Conservation (phyloP, 805 yeast genomes). For the Starmerella cellae region DNA sequence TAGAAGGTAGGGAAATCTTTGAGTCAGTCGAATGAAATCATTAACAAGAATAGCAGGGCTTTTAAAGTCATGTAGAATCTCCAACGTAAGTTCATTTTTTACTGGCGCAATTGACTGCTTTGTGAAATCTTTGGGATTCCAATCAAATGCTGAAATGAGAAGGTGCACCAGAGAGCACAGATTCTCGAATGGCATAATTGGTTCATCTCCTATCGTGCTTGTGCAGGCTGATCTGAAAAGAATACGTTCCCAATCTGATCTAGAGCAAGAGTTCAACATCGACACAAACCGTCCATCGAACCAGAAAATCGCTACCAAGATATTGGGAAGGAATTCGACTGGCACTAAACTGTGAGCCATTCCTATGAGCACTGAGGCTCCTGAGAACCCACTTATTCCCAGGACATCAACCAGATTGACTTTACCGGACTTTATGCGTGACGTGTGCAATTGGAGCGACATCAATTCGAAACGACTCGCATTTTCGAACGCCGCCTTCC, state of each 20-base stretch:
- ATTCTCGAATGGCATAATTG: constrained; percentile 16
- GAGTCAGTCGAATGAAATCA: constrained; percentile 8
- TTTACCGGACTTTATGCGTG: constrained; percentile 1
- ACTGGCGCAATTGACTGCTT: background rate
- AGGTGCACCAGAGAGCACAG: constrained; percentile 10
- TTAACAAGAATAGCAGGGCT: constrained; percentile 15
- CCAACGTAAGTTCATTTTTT: background rate
- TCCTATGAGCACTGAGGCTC: constrained; percentile 11
- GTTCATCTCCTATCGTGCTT: constrained; percentile 8
- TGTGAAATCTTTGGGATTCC: constrained; percentile 9
- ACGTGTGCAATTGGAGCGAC: constrained; percentile 6
- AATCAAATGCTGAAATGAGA: constrained; percentile 17
- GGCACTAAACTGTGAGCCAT: constrained; percentile 13
- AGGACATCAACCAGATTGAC: constrained; percentile 4
- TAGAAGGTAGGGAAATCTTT: constrained; percentile 21
- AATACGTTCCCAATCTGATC: constrained; percentile 3
- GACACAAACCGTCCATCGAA: constrained; percentile 14
- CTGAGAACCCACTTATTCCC: constrained; percentile 9
- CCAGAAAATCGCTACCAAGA: constrained; percentile 12
- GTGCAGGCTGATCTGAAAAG: constrained; percentile 16
- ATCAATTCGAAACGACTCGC: constrained; percentile 6
- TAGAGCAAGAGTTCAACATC: constrained; percentile 2
- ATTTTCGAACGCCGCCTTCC: background rate
- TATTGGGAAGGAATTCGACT: background rate
- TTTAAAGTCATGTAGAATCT: constrained; percentile 11